Percentiles rank a stretch among this genome's conserved stretches.
phyloP scores from a whole-genome alignment of 2,329 filamentous ascomycete species.

The Calonectria honghensis region DNA sequence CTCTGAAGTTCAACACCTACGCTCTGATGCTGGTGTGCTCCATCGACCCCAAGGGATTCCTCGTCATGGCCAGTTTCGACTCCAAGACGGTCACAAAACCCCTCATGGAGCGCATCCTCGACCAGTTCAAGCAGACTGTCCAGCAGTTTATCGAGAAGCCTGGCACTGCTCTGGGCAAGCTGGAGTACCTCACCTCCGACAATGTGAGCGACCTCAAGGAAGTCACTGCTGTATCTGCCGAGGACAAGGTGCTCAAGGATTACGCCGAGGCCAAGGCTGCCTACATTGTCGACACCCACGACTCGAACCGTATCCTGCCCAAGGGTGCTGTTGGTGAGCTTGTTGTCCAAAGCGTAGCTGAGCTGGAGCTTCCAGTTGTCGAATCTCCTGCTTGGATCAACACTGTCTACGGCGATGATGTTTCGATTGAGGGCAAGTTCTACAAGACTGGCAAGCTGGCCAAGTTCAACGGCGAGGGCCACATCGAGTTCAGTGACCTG shows the following conservation, averaged over 20 bases:
- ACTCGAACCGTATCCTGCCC: constrained; percentile 9
- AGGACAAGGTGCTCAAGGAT: constrained; percentile 13
- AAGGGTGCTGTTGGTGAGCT: constrained; percentile 12
- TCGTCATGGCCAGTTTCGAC: constrained; percentile 78
- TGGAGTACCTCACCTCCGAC: constrained; percentile 59
- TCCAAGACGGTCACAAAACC: constrained; percentile 72
- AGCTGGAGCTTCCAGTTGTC: constrained; percentile 44
- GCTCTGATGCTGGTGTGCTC: constrained; percentile 79
- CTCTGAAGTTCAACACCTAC: constrained; percentile 74
- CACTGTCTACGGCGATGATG: constrained; percentile 44
- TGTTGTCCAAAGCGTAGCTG: background rate
- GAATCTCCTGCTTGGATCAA: constrained; percentile 57
- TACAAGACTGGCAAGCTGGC: constrained; percentile 65
- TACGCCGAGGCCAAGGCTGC: constrained; percentile 3
- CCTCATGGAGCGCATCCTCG: constrained; percentile 72
- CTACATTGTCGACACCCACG: constrained; percentile 16
- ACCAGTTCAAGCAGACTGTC: constrained; percentile 71
- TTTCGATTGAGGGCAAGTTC: constrained; percentile 48
- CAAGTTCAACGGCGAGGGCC: constrained; percentile 59
- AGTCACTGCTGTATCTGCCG: constrained; percentile 7
- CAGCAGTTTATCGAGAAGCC: constrained; percentile 67
- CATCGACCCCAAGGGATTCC: constrained; percentile 72
- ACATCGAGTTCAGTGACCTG: constrained; percentile 57
- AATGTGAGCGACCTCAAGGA: constrained; percentile 59
- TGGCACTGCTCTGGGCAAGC: constrained; percentile 57